A percentile compares a stretch with the other conserved stretches of the same genome.
These are phyloP conservation scores for Neonectria magnoliae DNA, from an alignment of 2,329 filamentous ascomycete species.

Conservation along the genomic window DNA sequence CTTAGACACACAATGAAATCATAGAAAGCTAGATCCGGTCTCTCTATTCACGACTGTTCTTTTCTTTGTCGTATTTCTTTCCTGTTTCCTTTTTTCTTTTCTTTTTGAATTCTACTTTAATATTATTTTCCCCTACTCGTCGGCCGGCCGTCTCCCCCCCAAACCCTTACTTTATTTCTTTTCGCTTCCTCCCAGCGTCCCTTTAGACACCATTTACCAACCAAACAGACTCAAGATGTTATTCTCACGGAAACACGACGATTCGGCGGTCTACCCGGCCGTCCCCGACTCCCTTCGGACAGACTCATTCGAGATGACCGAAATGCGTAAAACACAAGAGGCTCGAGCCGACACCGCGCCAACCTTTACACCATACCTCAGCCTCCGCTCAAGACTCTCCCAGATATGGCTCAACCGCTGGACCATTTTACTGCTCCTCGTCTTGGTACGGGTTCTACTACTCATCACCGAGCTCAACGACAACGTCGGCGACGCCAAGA, in stretches of 20 bases:
- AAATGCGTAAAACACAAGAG: conserved; percentile 45
- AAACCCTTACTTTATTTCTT: conserved; percentile 12
- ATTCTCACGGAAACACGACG: conserved; percentile 47
- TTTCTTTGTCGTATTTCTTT: conserved; percentile 23
- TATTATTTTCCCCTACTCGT: conserved; percentile 25
- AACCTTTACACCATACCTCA: conserved; percentile 89
- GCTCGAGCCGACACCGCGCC: conserved; percentile 66
- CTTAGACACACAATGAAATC: conserved; percentile 37
- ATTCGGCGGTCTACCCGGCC: conserved; percentile 47
- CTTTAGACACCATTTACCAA: conserved; percentile 38
- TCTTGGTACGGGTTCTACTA: conserved; percentile 83
- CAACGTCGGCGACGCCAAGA: conserved; percentile 79
- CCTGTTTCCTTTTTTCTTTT: conserved; percentile 12
- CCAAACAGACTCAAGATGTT: conserved; percentile 50
- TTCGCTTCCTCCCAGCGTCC: conserved; percentile 20
- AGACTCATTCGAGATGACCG: conserved; percentile 50
- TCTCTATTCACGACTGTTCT: conserved; percentile 8
- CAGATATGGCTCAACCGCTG: conserved; percentile 98
- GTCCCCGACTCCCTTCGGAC: conserved; percentile 51
- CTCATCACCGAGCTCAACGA: conserved; percentile 77
- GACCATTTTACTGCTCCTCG: conserved; percentile 88
- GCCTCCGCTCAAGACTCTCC: conserved; percentile 86
- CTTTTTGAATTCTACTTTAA: conserved; percentile 21
- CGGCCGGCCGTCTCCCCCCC: conserved; percentile 16
- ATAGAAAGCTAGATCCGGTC: conserved; percentile 39